Conservation (phyloP, 345 rosid genomes). For the Citrus mangshanensis region DNA sequence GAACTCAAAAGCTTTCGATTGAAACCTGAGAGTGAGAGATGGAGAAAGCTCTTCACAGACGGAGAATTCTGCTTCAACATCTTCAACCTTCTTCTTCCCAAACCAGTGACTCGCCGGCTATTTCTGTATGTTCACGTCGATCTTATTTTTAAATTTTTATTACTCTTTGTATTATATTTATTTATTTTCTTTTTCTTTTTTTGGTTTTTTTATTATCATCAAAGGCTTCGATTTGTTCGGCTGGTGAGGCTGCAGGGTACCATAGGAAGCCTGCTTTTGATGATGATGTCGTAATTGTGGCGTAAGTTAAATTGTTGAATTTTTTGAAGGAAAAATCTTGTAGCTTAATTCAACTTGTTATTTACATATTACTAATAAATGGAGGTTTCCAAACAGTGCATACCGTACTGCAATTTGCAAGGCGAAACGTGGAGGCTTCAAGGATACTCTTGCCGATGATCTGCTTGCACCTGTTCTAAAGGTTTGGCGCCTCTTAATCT, state of each 20-base stretch:
- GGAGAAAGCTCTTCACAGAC: conserved; percentile 85
- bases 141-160: neutral
- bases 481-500: conserved; percentile 35
- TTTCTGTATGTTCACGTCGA: conserved; percentile 44
- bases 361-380: too few species aligned
- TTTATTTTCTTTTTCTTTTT: neutral
- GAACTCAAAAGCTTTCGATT: too few species aligned
- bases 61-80: conserved; percentile 69
- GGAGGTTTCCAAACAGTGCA: conserved; percentile 43
- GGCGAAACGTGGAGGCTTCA: conserved; percentile 87
- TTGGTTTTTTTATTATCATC: neutral
- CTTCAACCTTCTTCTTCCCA: conserved; percentile 52
- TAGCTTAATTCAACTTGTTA: neutral
- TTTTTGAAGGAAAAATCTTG: neutral
- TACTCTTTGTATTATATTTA: neutral
- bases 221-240: conserved; percentile 69
- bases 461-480: conserved; percentile 75
- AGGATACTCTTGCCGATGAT: conserved; percentile 88
- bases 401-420: conserved; percentile 91
- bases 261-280: conserved; percentile 67
- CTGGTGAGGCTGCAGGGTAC: conserved; percentile 57
- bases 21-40: conserved; percentile 17
- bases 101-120: conserved; percentile 24
- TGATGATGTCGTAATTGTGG: conserved; percentile 87
- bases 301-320: conserved; percentile 47